phyloP scores from a whole-genome alignment of 305 asterid genomes.

The Solanum hybrid region DNA sequence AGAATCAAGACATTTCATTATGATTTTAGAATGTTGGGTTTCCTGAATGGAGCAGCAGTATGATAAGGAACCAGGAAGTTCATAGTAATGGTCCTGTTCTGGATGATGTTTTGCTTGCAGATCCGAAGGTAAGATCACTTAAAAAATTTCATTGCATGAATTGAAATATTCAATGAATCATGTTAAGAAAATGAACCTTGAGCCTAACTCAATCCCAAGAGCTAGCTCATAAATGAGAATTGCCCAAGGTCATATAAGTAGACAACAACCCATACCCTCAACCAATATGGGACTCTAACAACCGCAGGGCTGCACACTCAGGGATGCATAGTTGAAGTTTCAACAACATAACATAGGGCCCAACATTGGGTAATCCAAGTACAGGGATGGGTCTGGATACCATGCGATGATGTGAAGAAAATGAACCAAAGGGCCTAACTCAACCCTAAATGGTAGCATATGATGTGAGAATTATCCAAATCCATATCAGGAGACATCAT shows the following conservation, averaged over 20 bases:
- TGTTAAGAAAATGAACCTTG: not conserved
- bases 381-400: not conserved
- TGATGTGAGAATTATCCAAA: not conserved
- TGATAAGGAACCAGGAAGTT: constrained; percentile 84
- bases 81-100: constrained; percentile 92
- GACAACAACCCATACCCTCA: not conserved
- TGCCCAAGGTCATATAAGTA: not conserved
- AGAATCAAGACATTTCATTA: not conserved
- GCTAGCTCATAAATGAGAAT: not conserved
- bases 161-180: not conserved
- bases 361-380: not conserved
- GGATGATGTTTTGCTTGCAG: constrained; percentile 77
- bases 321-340: not conserved
- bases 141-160: not conserved
- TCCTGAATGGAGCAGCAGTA: constrained; percentile 88
- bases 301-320: not conserved
- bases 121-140: constrained; percentile 49
- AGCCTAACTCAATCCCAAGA: not conserved
- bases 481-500: not conserved
- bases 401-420: not conserved
- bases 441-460: not conserved
- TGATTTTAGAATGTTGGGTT: constrained; percentile 59
- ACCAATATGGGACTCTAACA: not conserved
- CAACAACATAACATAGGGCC: not conserved
- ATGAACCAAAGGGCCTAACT: not conserved